A percentile compares a stretch with the other conserved stretches of the same genome.
These are phyloP conservation scores for Zarea fungicola DNA, from an alignment of 2,329 filamentous ascomycete species.

Conservation along the genomic window DNA sequence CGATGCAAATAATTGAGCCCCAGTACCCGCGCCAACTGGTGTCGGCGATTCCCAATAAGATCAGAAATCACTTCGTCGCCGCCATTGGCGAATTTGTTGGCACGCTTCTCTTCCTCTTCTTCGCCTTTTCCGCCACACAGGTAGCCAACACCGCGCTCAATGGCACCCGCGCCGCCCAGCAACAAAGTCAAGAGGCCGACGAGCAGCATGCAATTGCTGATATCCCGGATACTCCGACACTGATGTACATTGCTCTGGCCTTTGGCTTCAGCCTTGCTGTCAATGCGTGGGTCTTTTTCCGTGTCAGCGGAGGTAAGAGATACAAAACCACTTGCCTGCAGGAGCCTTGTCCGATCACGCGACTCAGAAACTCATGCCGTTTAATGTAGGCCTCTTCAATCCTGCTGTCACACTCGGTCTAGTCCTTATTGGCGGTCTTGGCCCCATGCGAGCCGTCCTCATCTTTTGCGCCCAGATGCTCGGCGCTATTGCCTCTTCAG, in stretches of 20 bases:
- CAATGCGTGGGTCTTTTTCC: constrained; percentile 45
- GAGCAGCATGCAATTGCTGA: constrained; percentile 39
- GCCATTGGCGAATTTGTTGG: constrained; percentile 34
- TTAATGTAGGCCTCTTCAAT: constrained; percentile 26
- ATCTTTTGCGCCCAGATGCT: constrained; percentile 16
- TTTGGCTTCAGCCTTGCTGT: constrained; percentile 41
- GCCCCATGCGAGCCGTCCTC: constrained; percentile 35
- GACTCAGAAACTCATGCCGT: neutral
- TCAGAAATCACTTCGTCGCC: constrained; percentile 14
- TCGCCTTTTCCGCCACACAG: constrained; percentile 37
- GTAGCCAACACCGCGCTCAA: constrained; percentile 34
- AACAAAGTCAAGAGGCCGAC: constrained; percentile 10
- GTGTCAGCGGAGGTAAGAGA: constrained; percentile 31
- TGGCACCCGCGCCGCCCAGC: neutral
- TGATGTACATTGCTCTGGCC: constrained; percentile 36
- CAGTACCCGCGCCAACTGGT: constrained; percentile 10
- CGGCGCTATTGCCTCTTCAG: constrained; percentile 16
- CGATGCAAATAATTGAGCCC: constrained; percentile 8
- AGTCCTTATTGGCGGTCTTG: constrained; percentile 44
- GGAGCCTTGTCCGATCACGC: neutral
- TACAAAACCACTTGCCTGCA: too few relatives aligned
- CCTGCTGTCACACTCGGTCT: constrained; percentile 45
- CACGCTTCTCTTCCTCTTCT: constrained; percentile 39
- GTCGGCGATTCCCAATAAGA: constrained; percentile 13
- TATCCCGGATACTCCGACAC: constrained; percentile 37